Base-by-base conservation (phyloP, 2,329 filamentous ascomycete genomes). In the Aspergillus pseudotamarii region DNA sequence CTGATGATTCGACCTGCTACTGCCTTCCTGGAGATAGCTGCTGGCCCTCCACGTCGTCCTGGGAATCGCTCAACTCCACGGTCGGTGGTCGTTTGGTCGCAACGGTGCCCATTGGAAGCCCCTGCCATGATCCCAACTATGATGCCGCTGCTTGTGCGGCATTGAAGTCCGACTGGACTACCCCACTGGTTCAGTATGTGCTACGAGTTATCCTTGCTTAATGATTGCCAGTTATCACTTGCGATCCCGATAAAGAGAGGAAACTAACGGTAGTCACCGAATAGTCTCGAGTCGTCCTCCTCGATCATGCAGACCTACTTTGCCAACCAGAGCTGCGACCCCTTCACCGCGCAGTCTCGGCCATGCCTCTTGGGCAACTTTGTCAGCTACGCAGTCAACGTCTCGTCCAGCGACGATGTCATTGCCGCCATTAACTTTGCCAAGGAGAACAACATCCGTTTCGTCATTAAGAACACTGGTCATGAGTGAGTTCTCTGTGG, bases 381-480 rank as follows among this genome's bases (percentile, higher is more conserved):
- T 23, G 70, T 70, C 14, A 64, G 58, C 55, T 80, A 79, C 57
- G 68, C 77, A 2, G 73, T 80, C 26, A 75, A 78, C 48, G 78
- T 74, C 38, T 68, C 70, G 11, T 72, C 71, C 60, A 67, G 62
- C 36, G 59, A 64, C 6, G 70, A 78, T 45, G 68, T 77, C n/a
- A 59, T 72, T 57, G 66, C 69, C 4, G 71, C 72, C 6, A 54
- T 78, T 10, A 69, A 73, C 8, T 85, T 86, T 65, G 84, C 83
- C 3, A 72, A 73, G 10, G 64, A 79, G 4, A 75, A 84, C 68
- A 85, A 85, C 68, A 74, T 88, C 43, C 81, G 85, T 2, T 74
- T 88, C 3, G 77, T 86, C 3, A 74, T 80, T 23, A 71, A 75
- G 10, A 80, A 79, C 66, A 80, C 77, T 6, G 79, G 79, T 5